These are phyloP conservation scores for Litchi chinensis DNA, from an alignment of 345 rosid species.

Conservation along the genomic window DNA sequence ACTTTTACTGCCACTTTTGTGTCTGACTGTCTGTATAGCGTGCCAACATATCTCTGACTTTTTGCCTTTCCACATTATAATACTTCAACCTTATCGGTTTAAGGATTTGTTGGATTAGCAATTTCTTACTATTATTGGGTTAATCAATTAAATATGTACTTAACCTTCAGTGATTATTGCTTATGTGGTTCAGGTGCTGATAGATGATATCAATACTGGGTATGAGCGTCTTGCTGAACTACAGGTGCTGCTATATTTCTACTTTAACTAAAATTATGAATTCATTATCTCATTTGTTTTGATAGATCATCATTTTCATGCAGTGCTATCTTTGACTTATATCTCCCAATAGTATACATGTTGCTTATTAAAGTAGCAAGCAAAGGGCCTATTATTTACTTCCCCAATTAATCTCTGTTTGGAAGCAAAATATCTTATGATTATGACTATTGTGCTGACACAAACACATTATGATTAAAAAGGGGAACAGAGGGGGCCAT, in stretches of 20 bases:
- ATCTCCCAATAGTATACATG: not conserved
- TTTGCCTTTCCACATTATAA: not conserved
- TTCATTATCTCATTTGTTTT: not conserved
- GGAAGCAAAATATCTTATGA: too few species aligned
- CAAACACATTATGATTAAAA: too few species aligned
- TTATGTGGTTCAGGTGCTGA: conserved; percentile 64
- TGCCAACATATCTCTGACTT: not conserved
- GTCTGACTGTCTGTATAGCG: not conserved
- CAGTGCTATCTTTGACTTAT: not conserved
- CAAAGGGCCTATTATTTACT: too few species aligned
- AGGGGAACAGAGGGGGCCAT: too few species aligned
- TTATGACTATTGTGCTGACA: too few species aligned
- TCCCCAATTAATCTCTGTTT: too few species aligned
- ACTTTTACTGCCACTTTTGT: not conserved
- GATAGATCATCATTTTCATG: not conserved
- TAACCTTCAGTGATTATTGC: conserved; percentile 19
- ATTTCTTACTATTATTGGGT: not conserved
- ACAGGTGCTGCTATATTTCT: conserved; percentile 54
- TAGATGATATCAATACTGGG: conserved; percentile 90
- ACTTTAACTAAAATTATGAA: not conserved
- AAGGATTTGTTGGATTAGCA: not conserved
- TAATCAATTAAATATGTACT: not conserved
- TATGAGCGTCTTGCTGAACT: conserved; percentile 86
- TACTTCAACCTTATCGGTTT: not conserved
- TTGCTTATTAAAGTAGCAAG: not conserved